Conservation (phyloP, 192 early-diverging fungal genomes). For the Piromyces finnis region DNA sequence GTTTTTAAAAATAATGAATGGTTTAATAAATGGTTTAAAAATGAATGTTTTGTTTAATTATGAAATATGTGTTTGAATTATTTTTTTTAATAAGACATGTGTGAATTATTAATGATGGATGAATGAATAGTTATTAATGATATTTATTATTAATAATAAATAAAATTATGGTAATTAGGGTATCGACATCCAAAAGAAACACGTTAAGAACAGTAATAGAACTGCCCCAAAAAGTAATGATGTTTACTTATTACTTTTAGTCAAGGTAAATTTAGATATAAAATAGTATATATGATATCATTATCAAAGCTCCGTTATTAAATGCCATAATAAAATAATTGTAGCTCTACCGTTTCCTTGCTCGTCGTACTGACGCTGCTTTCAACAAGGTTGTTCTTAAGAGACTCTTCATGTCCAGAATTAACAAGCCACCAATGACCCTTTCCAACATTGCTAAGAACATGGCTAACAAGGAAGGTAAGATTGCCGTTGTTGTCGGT, state of each 20-base stretch:
- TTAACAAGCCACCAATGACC: slow-evolving; percentile 91
- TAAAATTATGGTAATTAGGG: slow-evolving; percentile 31
- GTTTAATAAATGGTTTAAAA: no score
- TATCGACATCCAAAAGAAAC: slow-evolving; percentile 91
- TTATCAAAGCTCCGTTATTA: no score
- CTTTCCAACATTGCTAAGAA: slow-evolving; percentile 71
- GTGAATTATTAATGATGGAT: no score
- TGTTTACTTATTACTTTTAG: slow-evolving; percentile 94
- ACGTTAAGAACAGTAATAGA: slow-evolving; percentile 86
- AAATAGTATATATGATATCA: no score
- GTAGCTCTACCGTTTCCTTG: slow-evolving; percentile 94
- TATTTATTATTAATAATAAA: no score
- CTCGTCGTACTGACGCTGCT: slow-evolving; percentile 91
- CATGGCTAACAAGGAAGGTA: slow-evolving; percentile 60
- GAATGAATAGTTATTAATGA: no score
- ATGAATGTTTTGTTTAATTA: no score
- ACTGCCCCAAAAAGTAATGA: slow-evolving; percentile 80
- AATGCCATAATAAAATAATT: background rate
- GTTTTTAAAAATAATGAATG: background rate
- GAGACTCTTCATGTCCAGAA: slow-evolving; percentile 94
- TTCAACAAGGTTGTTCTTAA: slow-evolving; percentile 99
- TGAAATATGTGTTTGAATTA: no score
- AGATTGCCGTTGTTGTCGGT: slow-evolving; percentile 88
- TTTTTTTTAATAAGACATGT: no score
- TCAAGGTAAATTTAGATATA: slow-evolving; percentile 54